phyloP scores from a whole-genome alignment of 495 filamentous ascomycete genomes.

The Trichoderma parareesei region DNA sequence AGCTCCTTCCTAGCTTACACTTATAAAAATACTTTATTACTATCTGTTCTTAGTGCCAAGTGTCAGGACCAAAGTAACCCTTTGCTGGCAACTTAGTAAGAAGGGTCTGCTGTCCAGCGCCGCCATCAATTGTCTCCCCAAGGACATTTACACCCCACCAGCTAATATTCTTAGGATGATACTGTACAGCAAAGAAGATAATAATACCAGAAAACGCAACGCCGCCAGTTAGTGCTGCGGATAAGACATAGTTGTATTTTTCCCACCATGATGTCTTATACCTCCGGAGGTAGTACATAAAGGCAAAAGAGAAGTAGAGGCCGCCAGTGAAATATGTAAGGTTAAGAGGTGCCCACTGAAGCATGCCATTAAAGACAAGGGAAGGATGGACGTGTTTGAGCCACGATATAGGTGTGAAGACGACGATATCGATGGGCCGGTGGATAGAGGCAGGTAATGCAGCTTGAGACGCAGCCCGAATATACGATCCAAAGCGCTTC shows the following conservation, averaged over 20 bases:
- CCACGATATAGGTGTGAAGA: constrained; percentile 15
- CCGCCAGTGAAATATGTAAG: constrained; percentile 26
- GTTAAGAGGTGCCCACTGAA: constrained; percentile 27
- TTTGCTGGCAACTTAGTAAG: neutral
- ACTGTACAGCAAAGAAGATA: constrained; percentile 55
- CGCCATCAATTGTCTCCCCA: neutral
- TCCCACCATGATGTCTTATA: constrained; percentile 26
- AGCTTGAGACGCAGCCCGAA: neutral
- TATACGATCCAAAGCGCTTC: neutral
- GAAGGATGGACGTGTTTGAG: constrained; percentile 26
- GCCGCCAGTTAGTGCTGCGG: constrained; percentile 53
- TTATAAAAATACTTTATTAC: too few relatives aligned
- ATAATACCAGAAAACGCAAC: constrained; percentile 51
- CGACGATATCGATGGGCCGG: neutral
- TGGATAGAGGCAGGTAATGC: neutral
- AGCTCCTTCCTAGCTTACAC: too few relatives aligned
- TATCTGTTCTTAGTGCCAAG: neutral
- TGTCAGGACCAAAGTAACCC: constrained; percentile 5
- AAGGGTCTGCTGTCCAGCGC: neutral
- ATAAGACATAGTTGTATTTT: constrained; percentile 58
- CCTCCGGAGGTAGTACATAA: constrained; percentile 23
- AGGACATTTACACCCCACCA: constrained; percentile 48
- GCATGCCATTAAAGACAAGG: constrained; percentile 25
- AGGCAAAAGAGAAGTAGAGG: constrained; percentile 24
- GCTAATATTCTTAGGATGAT: constrained; percentile 36